Percentiles rank a stretch among this genome's conserved stretches.
phyloP scores from a whole-genome alignment of 2,329 filamentous ascomycete genomes.

The Gaeumannomyces sp. region DNA sequence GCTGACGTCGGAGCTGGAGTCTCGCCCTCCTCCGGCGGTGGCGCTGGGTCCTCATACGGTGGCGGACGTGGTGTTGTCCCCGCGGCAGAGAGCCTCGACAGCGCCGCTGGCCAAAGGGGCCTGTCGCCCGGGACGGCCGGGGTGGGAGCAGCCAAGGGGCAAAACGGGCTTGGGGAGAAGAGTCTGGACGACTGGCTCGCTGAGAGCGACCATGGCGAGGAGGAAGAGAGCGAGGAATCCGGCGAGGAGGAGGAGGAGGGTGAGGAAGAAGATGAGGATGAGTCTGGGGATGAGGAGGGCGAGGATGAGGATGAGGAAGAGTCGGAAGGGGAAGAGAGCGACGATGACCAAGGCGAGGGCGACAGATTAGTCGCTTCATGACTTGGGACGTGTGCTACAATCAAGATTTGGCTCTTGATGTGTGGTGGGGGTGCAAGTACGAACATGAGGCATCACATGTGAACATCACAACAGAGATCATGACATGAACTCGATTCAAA shows the following conservation, averaged over 20 bases:
- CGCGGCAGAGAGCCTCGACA: slow-evolving; percentile 59
- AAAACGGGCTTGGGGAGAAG: slow-evolving; percentile 53
- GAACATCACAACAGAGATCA: too few relatives aligned
- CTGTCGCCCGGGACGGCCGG: slow-evolving; percentile 19
- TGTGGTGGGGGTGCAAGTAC: too few relatives aligned
- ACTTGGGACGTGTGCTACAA: background rate
- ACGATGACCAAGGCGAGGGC: slow-evolving; percentile 21
- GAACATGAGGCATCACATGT: too few relatives aligned
- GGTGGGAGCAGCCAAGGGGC: slow-evolving; percentile 28
- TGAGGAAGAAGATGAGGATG: slow-evolving; percentile 45
- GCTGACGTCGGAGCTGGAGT: slow-evolving; percentile 19
- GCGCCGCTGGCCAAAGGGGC: slow-evolving; percentile 31
- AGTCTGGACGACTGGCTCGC: slow-evolving; percentile 90
- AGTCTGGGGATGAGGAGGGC: slow-evolving; percentile 45
- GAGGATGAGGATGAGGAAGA: slow-evolving; percentile 42
- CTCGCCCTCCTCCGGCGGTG: background rate
- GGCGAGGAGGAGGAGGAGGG: slow-evolving; percentile 41
- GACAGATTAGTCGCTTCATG: slow-evolving; percentile 10
- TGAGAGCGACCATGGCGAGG: slow-evolving; percentile 57
- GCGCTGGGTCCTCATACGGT: slow-evolving; percentile 27
- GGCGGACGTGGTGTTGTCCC: slow-evolving; percentile 41
- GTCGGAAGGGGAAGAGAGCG: slow-evolving; percentile 43
- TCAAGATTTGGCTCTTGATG: too few relatives aligned
- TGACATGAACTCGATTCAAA: too few relatives aligned
- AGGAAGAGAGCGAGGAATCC: slow-evolving; percentile 47